Conservation (phyloP, 1,139 yeast genomes). For the Yamadazyma atlantica region DNA sequence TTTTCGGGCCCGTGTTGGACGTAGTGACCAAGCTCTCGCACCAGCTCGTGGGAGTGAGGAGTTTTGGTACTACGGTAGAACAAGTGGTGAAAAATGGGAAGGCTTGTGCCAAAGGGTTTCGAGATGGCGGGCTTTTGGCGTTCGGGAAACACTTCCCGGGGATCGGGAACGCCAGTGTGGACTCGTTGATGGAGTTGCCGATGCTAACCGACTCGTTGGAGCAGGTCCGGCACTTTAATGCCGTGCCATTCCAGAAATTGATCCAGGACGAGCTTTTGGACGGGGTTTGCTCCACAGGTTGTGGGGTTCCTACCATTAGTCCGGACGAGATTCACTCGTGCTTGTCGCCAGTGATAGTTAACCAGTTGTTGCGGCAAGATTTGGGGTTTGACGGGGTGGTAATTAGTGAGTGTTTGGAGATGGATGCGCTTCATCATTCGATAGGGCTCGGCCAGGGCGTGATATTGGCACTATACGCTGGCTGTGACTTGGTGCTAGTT, state of each 20-base stretch:
- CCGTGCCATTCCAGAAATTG: conserved; percentile 53
- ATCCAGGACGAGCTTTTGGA: conserved; percentile 51
- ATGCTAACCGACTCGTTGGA: conserved; percentile 58
- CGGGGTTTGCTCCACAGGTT: conserved; percentile 64
- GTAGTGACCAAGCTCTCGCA: conserved; percentile 59
- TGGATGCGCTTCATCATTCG: conserved; percentile 63
- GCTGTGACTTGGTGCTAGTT: conserved; percentile 65
- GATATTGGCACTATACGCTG: conserved; percentile 59
- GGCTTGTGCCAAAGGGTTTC: conserved; percentile 55
- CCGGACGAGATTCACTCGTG: conserved; percentile 68
- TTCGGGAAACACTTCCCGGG: conserved; percentile 72
- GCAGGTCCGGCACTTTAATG: conserved; percentile 51
- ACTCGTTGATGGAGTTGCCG: conserved; percentile 57
- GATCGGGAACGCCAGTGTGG: conserved; percentile 62
- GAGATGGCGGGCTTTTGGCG: conserved; percentile 55
- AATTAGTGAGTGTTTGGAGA: conserved; percentile 63
- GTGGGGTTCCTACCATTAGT: conserved; percentile 64
- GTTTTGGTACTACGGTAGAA: conserved; percentile 62
- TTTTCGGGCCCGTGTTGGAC: conserved; percentile 65
- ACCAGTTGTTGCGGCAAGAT: conserved; percentile 51
- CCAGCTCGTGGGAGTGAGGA: conserved; percentile 60
- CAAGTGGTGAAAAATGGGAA: conserved; percentile 57
- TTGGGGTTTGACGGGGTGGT: conserved; percentile 59
- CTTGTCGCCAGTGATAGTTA: conserved; percentile 56
- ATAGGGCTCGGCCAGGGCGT: conserved; percentile 71